Evolutionary conservation across 1,139 yeast species (phyloP).

Genomic region (Saccharomyces uvarum): DNA sequence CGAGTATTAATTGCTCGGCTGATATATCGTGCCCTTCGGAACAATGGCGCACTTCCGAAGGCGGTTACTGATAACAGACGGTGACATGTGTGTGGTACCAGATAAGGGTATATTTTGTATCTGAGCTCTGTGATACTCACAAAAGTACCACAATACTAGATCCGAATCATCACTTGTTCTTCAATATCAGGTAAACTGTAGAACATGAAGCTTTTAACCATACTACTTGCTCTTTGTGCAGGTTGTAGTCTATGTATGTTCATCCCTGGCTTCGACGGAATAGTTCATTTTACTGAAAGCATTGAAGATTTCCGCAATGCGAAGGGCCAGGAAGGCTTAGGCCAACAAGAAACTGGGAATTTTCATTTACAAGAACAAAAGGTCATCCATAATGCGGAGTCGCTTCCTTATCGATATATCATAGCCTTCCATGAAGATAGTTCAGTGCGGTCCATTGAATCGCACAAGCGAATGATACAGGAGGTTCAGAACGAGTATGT

Average conservation of each 20-base stretch:
- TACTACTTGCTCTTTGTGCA: not conserved
- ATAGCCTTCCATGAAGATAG: constrained; percentile 63
- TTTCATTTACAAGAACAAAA: not conserved
- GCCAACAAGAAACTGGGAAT: not conserved
- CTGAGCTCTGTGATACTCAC: not conserved
- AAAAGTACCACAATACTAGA: not conserved
- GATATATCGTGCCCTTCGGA: not conserved
- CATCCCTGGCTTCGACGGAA: not conserved
- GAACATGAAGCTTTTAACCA: not conserved
- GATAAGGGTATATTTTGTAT: not conserved
- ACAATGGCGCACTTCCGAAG: not conserved
- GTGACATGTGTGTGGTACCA: not conserved
- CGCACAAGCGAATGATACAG: constrained; percentile 52
- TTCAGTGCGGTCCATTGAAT: constrained; percentile 42
- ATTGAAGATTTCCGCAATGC: not conserved
- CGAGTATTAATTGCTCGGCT: not conserved
- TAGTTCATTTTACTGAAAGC: not conserved
- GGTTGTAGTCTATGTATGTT: not conserved
- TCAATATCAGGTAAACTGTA: not conserved
- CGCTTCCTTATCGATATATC: constrained; percentile 40
- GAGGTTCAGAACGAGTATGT: constrained; percentile 26
- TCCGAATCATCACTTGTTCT: not conserved
- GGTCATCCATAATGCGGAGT: not conserved
- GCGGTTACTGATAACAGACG: not conserved
- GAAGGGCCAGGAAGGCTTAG: not conserved